Conservation (phyloP, 345 rosid species). For the Gynandropsis gynandra region DNA sequence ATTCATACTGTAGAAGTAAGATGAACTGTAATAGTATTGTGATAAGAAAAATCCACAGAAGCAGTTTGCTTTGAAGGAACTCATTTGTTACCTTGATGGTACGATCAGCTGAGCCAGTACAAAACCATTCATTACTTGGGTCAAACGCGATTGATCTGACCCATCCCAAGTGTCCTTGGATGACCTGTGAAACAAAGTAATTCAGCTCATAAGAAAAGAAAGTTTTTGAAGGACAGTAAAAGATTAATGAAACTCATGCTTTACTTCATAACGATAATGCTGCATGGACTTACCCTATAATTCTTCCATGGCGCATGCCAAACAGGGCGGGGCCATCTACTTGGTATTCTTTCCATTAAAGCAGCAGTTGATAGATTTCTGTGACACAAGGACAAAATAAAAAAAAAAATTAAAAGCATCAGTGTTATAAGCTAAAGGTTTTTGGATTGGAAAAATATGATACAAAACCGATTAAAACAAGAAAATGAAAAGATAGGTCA, state of each 20-base stretch:
- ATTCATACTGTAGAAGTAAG: background rate
- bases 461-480: slow-evolving; percentile 5
- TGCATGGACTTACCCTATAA: slow-evolving; percentile 60
- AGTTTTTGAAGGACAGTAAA: background rate
- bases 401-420: slow-evolving; percentile 2
- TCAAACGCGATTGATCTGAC: slow-evolving; percentile 91
- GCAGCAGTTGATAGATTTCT: slow-evolving; percentile 83
- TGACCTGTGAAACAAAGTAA: slow-evolving; percentile 21
- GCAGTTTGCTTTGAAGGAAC: background rate
- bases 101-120: slow-evolving; percentile 93
- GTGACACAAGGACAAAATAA: background rate
- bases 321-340: slow-evolving; percentile 95
- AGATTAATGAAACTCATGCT: slow-evolving; percentile 6
- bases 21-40: background rate
- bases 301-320: slow-evolving; percentile 99
- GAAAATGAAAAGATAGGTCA: slow-evolving; percentile 7
- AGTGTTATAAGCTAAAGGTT: slow-evolving; percentile 1
- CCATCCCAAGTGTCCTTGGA: slow-evolving; percentile 96
- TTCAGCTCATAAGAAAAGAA: slow-evolving; percentile 6
- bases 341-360: slow-evolving; percentile 89
- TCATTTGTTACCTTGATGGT: slow-evolving; percentile 61
- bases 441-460: background rate
- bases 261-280: slow-evolving; percentile 5
- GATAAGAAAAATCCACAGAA: background rate
- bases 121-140: slow-evolving; percentile 89